A percentile compares a stretch with the other conserved stretches of the same genome.
phyloP scores from a whole-genome alignment of 2,329 filamentous ascomycete species.

The Bretziella fagacearum region DNA sequence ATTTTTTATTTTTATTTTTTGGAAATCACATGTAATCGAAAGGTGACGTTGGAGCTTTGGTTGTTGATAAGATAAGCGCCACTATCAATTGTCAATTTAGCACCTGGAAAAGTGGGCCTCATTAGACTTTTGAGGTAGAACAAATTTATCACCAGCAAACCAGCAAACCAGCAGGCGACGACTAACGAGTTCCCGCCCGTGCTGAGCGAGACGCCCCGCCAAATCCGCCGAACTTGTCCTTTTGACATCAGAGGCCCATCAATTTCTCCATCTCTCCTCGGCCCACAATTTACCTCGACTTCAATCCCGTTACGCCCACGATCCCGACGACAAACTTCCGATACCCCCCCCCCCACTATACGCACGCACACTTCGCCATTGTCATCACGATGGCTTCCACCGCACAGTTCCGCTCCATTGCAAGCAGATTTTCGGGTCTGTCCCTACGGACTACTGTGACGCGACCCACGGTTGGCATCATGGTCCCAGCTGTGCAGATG shows the following conservation, averaged over 20 bases:
- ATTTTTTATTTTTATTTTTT: not conserved
- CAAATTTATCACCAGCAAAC: constrained; percentile 5
- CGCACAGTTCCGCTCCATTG: not conserved
- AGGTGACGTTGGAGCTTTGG: constrained; percentile 3
- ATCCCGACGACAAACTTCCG: not conserved
- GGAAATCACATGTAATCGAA: not conserved
- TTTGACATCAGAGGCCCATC: no score
- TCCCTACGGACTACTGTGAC: constrained; percentile 1
- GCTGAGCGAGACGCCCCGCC: not conserved
- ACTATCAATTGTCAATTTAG: not conserved
- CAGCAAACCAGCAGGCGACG: not conserved
- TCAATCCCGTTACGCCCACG: not conserved
- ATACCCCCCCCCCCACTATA: not conserved
- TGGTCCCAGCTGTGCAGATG: constrained; percentile 8
- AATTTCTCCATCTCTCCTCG: not conserved
- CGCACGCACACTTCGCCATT: no score
- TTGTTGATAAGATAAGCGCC: constrained; percentile 12
- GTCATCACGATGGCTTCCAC: not conserved
- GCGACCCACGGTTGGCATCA: not conserved
- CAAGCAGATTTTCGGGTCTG: not conserved
- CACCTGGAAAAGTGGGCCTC: not conserved
- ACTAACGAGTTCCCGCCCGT: not conserved
- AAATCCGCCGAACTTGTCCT: not conserved
- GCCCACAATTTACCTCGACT: not conserved
- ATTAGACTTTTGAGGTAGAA: not conserved